A percentile compares a stretch with the other conserved stretches of the same genome.
Evolutionary conservation across 495 filamentous ascomycete genomes (phyloP).

Genomic region (Chlorociboria aeruginascens): DNA sequence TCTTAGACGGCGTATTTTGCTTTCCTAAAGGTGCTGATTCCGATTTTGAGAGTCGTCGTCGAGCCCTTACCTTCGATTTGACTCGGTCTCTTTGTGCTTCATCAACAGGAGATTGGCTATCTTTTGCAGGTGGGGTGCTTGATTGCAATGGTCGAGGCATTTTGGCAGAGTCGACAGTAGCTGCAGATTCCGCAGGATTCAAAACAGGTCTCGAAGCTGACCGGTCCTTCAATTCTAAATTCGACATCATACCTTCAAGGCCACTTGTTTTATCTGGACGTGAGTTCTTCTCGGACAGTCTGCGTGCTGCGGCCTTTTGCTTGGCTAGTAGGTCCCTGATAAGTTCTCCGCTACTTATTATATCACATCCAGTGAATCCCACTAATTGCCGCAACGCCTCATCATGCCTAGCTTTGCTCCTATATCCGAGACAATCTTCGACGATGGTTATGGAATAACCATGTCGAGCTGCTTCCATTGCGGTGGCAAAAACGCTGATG

Average conservation of each 20-base stretch:
- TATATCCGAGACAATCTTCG: constrained; percentile 83
- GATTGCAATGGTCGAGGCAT: neutral
- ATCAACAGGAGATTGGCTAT: neutral
- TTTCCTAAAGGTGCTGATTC: neutral
- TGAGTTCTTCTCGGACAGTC: neutral
- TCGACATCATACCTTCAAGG: constrained; percentile 16
- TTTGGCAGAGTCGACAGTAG: constrained; percentile 1
- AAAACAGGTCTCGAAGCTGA: neutral
- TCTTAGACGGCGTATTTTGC: neutral
- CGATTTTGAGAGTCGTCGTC: constrained; percentile 13
- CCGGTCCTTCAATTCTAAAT: constrained; percentile 2
- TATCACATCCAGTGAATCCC: constrained; percentile 61
- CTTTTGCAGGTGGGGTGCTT: constrained; percentile 1
- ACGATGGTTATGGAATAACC: constrained; percentile 77
- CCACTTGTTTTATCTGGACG: neutral
- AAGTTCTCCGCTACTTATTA: constrained; percentile 46
- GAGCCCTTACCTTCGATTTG: constrained; percentile 12
- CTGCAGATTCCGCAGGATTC: constrained; percentile 4
- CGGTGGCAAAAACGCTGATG: constrained; percentile 83
- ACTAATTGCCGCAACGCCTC: constrained; percentile 66
- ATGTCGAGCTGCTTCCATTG: constrained; percentile 77
- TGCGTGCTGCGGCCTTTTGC: constrained; percentile 2
- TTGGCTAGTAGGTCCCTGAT: constrained; percentile 20
- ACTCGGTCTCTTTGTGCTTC: constrained; percentile 20
- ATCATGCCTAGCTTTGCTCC: constrained; percentile 57